These are phyloP conservation scores for Clonostachys rosea DNA, from an alignment of 2,329 filamentous ascomycete genomes.

Conservation along the genomic window DNA sequence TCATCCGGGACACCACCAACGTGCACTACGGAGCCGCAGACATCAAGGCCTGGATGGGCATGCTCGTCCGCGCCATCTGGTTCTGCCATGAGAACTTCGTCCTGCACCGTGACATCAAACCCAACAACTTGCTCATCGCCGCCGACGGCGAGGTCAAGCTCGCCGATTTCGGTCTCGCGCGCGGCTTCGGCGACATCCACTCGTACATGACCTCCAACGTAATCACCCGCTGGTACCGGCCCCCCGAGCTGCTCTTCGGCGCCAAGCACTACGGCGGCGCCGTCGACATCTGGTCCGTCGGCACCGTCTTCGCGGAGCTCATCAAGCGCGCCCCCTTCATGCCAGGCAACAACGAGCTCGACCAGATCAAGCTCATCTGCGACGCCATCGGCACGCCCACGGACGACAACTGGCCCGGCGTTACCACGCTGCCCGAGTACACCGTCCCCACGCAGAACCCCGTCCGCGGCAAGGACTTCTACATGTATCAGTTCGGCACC, in stretches of 20 bases:
- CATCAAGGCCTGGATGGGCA: conserved; percentile 98
- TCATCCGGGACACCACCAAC: conserved; percentile 77
- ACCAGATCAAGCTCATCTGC: conserved; percentile 81
- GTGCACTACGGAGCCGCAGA: conserved; percentile 84
- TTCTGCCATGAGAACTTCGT: conserved; percentile 96
- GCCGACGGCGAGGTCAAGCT: conserved; percentile 92
- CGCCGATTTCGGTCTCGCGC: conserved; percentile 93
- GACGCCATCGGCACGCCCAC: conserved; percentile 84
- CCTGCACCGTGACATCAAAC: conserved; percentile 96
- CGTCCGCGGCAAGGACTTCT: conserved; percentile 65
- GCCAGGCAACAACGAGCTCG: conserved; percentile 77
- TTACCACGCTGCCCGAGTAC: conserved; percentile 75
- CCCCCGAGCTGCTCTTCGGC: conserved; percentile 89
- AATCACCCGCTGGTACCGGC: conserved; percentile 95
- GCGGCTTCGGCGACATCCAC: conserved; percentile 85
- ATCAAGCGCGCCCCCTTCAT: conserved; percentile 79
- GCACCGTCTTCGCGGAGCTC: conserved; percentile 89
- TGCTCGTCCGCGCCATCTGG: conserved; percentile 89
- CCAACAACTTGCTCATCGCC: conserved; percentile 94
- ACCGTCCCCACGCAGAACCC: conserved; percentile 62
- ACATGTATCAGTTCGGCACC: conserved; percentile 71
- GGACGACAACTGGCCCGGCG: conserved; percentile 94
- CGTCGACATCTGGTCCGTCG: conserved; percentile 93
- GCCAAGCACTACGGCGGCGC: conserved; percentile 84
- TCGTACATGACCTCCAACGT: conserved; percentile 88